Evolutionary conservation across 257 asterid species (phyloP).

Genomic region (Solanum boliviense): DNA sequence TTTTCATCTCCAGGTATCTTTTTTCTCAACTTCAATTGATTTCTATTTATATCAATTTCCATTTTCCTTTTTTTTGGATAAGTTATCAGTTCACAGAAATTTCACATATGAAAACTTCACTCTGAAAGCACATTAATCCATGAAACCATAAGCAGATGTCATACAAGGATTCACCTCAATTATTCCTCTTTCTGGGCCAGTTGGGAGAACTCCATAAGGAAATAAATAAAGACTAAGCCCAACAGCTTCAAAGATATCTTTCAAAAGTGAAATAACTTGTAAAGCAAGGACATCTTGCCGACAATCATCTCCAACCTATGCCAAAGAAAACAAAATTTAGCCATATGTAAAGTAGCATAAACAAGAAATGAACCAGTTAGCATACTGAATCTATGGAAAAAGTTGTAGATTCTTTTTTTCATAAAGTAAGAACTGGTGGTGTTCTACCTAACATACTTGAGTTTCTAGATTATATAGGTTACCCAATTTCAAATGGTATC

Average conservation of each 20-base stretch:
- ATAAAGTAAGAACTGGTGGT: background rate
- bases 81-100: background rate
- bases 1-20: background rate
- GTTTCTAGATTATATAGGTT: background rate
- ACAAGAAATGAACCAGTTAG: background rate
- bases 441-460: background rate
- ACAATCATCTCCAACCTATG: constrained; percentile 98
- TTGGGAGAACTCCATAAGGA: constrained; percentile 98
- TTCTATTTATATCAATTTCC: background rate
- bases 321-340: constrained; percentile 18
- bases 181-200: constrained; percentile 96
- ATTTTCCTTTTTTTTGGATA: background rate
- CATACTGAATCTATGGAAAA: background rate
- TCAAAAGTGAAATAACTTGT: constrained; percentile 95
- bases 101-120: background rate
- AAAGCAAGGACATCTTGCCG: constrained; percentile 97
- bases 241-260: constrained; percentile 84
- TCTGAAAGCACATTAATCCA: background rate
- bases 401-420: background rate
- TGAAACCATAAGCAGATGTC: background rate
- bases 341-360: constrained; percentile 3
- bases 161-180: constrained; percentile 55
- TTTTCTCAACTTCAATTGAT: background rate
- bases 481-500: background rate
- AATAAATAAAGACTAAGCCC: constrained; percentile 77